phyloP scores from a whole-genome alignment of 2,329 filamentous ascomycete species.

The Fusarium palustre region DNA sequence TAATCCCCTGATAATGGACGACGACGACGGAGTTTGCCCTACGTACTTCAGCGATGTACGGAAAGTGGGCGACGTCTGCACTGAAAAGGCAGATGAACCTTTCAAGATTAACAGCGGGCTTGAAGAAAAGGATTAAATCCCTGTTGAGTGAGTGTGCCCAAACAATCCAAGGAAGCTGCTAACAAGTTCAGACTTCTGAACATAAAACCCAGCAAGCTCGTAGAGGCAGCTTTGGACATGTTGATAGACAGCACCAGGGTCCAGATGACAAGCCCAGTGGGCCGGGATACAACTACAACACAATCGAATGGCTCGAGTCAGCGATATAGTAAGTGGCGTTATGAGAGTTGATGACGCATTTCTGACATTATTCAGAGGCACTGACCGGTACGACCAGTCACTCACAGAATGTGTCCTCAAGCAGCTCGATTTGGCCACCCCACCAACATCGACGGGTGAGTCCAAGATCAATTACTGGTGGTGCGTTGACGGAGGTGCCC shows the following conservation, averaged over 20 bases:
- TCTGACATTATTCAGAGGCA: conserved; percentile 20
- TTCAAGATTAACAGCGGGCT: conserved; percentile 29
- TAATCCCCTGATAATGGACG: conserved; percentile 40
- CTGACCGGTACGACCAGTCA: conserved; percentile 41
- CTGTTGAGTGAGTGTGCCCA: background rate
- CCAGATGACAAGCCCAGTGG: background rate
- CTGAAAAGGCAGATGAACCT: background rate
- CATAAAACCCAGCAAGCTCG: background rate
- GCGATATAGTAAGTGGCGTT: conserved; percentile 29
- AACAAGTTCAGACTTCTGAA: background rate
- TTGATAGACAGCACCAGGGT: background rate
- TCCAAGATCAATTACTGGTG: conserved; percentile 28
- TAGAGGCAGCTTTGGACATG: background rate
- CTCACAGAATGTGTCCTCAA: conserved; percentile 37
- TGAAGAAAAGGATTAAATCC: conserved; percentile 10
- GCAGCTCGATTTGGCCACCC: conserved; percentile 34
- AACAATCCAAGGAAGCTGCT: background rate
- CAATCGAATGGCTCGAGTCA: conserved; percentile 42
- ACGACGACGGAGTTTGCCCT: conserved; percentile 8
- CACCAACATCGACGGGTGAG: background rate
- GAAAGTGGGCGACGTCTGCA: conserved; percentile 9
- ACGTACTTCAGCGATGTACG: conserved; percentile 33
- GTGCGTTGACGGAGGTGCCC: conserved; percentile 37
- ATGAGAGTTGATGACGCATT: rapidly evolving
- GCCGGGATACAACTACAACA: conserved; percentile 34